Evolutionary conservation across 2,329 filamentous ascomycete species (phyloP), one percentile per base, ranked within the genome.

Genomic region (Apiospora saccharicola): DNA sequence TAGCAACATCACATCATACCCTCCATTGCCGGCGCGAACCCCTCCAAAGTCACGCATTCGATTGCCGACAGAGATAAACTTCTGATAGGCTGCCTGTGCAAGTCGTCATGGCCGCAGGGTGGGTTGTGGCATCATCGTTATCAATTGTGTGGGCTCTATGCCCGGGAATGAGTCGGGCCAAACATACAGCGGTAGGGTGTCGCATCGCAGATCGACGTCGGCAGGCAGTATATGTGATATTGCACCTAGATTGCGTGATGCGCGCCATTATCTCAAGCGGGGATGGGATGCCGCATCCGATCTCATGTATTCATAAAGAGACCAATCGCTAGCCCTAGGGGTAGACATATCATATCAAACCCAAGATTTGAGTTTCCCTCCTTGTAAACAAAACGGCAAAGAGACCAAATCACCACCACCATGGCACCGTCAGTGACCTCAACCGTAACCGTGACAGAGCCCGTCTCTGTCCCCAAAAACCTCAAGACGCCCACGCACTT

Each of bases 341-440:
- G 22, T 26, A 16, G 22, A 1, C 16, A 46, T 46, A 68, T 24
- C n/a, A 68, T 30, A 44, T 24, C n/a, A 26, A n/a, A 26, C 43
- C 34, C 37, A 43, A 26, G n/a, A 8, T n/a, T 41, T 14, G 34
- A 24, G 30, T 37, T 67, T 41, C 19, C 5, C 22, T 22, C 57
- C 30, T 34, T 4, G 37, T 67, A 67, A 67, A 41, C 30, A 67
- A 19, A 24, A 3, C 13, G 13, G 24, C 1, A 57, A 30, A 61
- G 26, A 13, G 5, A 34, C 30, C 19, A 41, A 57, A 16, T 6
- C 26, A 24, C 22, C 47, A 49, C 14, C 26, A 76, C 47, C 47
- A 80, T 81, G 79, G 78, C 79, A 71, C 78, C 79, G 49, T 79
- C 79, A 51, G 78, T 77, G 74, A 80, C 76, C 26, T 71, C 75